These are phyloP conservation scores for Candida nonsorbophila DNA, from an alignment of 805 yeast genomes.

Conservation along the genomic window DNA sequence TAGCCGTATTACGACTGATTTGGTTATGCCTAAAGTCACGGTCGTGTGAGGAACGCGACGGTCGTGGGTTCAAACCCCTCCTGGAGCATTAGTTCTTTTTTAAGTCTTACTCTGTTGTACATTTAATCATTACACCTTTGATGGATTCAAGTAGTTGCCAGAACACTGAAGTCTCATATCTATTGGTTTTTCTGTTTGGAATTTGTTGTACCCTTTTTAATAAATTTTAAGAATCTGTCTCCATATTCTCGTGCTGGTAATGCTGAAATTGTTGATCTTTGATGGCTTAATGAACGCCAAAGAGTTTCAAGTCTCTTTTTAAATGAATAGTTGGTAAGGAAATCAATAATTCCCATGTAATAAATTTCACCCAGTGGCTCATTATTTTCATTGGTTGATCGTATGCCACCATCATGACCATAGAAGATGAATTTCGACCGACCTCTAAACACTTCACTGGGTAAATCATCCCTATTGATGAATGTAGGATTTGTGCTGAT, in stretches of 20 bases:
- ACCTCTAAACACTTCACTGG: constrained; percentile 40
- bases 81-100: constrained; percentile 43
- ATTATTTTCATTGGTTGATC: constrained; percentile 61
- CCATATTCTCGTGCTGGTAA: constrained; percentile 91
- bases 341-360: constrained; percentile 91
- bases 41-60: constrained; percentile 54
- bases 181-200: no score
- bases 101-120: no score
- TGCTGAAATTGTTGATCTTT: constrained; percentile 72
- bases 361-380: constrained; percentile 65
- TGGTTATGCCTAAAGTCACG: constrained; percentile 45
- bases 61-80: constrained; percentile 53
- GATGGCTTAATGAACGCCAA: constrained; percentile 70
- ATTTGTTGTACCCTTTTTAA: constrained; percentile 41
- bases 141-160: no score
- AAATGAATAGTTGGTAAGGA: constrained; percentile 74
- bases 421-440: constrained; percentile 57
- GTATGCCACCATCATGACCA: constrained; percentile 79
- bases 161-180: no score
- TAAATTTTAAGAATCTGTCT: constrained; percentile 72
- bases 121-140: no score
- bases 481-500: constrained; percentile 43
- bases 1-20: constrained; percentile 38
- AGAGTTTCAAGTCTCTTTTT: constrained; percentile 80
- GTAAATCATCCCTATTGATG: constrained; percentile 38